Conservation (phyloP, 768 basidiomycete species). For the Boletales sp. region DNA sequence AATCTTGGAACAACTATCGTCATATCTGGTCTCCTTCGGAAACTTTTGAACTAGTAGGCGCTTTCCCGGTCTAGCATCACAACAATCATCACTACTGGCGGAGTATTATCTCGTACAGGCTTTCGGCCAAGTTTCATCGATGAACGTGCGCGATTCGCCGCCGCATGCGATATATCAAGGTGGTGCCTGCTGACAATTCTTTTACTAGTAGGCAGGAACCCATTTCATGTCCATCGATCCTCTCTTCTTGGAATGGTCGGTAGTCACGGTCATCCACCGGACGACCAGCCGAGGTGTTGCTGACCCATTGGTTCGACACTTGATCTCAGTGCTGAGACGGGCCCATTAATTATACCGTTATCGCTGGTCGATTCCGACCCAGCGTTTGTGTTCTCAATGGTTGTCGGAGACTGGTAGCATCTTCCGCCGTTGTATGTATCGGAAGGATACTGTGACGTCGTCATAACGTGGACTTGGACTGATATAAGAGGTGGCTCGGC, state of each 20-base stretch:
- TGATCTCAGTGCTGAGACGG: not conserved
- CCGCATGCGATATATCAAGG: not conserved
- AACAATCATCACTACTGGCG: not conserved
- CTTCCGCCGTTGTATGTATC: slow-evolving; percentile 1
- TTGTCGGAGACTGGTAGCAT: not conserved
- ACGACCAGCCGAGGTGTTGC: not conserved
- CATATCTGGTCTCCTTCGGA: not conserved
- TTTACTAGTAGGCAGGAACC: slow-evolving; percentile 1
- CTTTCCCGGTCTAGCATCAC: not conserved
- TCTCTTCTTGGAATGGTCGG: slow-evolving; percentile 4
- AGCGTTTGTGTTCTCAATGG: not conserved
- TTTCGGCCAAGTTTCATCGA: not conserved
- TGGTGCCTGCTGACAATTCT: slow-evolving; percentile 1
- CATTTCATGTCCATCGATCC: not conserved
- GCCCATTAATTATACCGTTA: not conserved
- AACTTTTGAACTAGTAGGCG: not conserved
- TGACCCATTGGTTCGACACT: not conserved
- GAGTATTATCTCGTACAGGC: not conserved
- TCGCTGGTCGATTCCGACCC: not conserved
- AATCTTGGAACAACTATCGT: not conserved
- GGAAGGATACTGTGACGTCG: slow-evolving; percentile 1
- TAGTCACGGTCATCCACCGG: not conserved
- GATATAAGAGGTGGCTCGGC: no score
- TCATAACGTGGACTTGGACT: not conserved
- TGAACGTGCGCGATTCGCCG: slow-evolving; percentile 3